These are phyloP conservation scores for Backusella circina DNA, from an alignment of 192 early-diverging fungal genomes.

Conservation along the genomic window DNA sequence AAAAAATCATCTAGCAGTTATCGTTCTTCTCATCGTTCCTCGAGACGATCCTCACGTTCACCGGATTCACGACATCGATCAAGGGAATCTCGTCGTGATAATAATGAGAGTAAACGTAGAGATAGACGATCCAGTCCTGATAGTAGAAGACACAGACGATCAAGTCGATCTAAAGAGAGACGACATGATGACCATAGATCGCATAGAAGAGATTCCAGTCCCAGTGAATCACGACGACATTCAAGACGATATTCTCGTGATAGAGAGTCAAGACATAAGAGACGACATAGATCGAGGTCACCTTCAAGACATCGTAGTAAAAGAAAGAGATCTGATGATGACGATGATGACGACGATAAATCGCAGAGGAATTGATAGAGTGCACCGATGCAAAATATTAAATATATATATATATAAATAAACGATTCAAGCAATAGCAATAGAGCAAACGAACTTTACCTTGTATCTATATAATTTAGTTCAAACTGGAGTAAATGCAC, in stretches of 20 bases:
- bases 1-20: not conserved
- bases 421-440: not conserved
- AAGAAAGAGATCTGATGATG: not conserved
- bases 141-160: not conserved
- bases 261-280: not conserved
- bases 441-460: not conserved
- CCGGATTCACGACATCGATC: not conserved
- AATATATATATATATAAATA: not conserved
- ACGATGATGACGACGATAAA: not conserved
- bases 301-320: not conserved
- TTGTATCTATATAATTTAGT: not conserved
- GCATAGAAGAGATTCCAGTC: not conserved
- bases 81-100: not conserved
- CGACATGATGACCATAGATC: not conserved
- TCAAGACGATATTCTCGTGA: not conserved
- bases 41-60: constrained; percentile 1
- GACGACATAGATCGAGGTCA: not conserved
- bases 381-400: not conserved
- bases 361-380: not conserved
- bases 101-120: not conserved
- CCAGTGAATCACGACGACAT: not conserved
- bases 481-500: not conserved
- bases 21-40: not conserved
- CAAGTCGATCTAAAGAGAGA: constrained; percentile 3
- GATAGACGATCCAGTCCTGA: not conserved